These are phyloP conservation scores for Plantago coronopus DNA, from an alignment of 305 asterid genomes.

Conservation along the genomic window DNA sequence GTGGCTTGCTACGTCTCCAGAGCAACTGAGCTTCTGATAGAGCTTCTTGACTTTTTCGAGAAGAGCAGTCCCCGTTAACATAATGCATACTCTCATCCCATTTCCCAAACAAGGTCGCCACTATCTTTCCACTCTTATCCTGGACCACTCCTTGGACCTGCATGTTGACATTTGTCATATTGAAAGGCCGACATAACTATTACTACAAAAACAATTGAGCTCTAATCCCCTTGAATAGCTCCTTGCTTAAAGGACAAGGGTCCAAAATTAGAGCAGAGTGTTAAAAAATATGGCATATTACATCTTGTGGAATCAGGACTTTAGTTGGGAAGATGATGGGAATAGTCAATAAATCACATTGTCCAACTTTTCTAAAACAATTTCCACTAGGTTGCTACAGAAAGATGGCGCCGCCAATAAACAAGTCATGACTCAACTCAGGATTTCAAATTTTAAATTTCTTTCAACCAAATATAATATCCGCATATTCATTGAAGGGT, in stretches of 20 bases:
- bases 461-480: too few species aligned
- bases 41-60: conserved; percentile 55
- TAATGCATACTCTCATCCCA: conserved; percentile 95
- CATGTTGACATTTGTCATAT: conserved; percentile 14
- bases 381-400: too few species aligned
- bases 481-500: too few species aligned
- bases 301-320: too few species aligned
- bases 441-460: too few species aligned
- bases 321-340: too few species aligned
- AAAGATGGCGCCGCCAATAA: too few species aligned
- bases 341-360: too few species aligned
- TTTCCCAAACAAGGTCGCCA: conserved; percentile 67
- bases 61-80: conserved; percentile 48
- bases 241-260: conserved; percentile 36
- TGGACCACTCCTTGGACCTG: conserved; percentile 71
- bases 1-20: conserved; percentile 67
- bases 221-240: conserved; percentile 45
- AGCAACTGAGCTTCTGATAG: conserved; percentile 63
- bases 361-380: too few species aligned
- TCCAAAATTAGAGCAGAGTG: too few species aligned
- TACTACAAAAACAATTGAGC: conserved; percentile 47
- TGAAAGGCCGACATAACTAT: conserved; percentile 54
- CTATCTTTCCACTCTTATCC: conserved; percentile 52
- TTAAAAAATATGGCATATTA: too few species aligned
- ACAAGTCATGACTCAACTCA: too few species aligned